A percentile compares a stretch with the other conserved stretches of the same genome.
Evolutionary conservation across 2,329 filamentous ascomycete species (phyloP).

Genomic region (Sporothrix pseudoabietina): DNA sequence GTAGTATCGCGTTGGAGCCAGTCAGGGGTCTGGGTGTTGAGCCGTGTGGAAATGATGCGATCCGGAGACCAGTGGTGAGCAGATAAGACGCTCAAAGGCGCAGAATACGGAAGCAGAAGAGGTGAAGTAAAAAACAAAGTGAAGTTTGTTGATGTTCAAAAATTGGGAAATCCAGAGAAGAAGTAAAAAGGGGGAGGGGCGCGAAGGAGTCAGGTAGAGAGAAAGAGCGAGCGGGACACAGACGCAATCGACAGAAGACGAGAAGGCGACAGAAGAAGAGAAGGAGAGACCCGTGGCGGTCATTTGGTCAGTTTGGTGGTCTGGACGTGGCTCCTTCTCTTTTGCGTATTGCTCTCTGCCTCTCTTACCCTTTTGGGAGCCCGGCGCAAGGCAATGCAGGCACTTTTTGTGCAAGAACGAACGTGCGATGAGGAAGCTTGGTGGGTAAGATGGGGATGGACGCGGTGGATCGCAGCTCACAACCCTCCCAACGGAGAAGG

Average conservation of each 20-base stretch:
- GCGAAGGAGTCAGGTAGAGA: neutral
- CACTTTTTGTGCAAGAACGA: constrained; percentile 17
- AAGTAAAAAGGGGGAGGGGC: neutral
- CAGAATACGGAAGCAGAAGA: neutral
- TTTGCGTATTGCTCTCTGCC: neutral
- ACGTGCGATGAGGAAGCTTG: neutral
- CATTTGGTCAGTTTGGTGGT: constrained; percentile 12
- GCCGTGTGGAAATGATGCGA: constrained; percentile 22
- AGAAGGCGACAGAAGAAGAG: neutral
- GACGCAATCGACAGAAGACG: neutral
- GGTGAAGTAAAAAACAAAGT: neutral
- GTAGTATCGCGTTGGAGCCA: constrained; percentile 25
- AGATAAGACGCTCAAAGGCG: constrained; percentile 10
- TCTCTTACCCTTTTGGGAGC: constrained; percentile 18
- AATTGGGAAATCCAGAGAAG: neutral
- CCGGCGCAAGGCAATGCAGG: neutral
- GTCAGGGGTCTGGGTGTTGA: constrained; percentile 22
- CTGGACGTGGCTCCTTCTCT: constrained; percentile 20
- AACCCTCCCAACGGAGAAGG: constrained; percentile 15
- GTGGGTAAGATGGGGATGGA: neutral
- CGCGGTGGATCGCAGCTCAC: neutral
- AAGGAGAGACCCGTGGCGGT: neutral
- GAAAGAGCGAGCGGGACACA: neutral
- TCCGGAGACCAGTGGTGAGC: neutral
- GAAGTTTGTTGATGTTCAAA: neutral